phyloP scores from a whole-genome alignment of 257 asterid genomes.

The Petunia secreta region DNA sequence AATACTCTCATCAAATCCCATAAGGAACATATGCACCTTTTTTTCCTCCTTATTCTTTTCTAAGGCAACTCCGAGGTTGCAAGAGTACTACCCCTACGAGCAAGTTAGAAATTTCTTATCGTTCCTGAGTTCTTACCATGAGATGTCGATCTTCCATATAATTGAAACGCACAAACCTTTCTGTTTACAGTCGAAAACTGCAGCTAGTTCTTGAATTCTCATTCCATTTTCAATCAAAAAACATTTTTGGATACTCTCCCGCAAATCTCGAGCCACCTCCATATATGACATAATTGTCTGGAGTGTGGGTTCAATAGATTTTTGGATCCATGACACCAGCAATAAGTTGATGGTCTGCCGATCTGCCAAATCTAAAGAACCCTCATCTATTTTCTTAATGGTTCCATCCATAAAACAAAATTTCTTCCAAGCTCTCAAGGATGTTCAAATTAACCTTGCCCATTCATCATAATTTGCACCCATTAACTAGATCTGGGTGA shows the following conservation, averaged over 20 bases:
- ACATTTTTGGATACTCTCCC: too few species aligned
- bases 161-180: too few species aligned
- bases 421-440: background rate
- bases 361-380: background rate
- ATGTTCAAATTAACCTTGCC: background rate
- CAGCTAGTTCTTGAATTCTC: too few species aligned
- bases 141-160: too few species aligned
- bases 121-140: background rate
- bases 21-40: background rate
- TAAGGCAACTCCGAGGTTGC: background rate
- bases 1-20: background rate
- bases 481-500: background rate
- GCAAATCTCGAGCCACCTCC: too few species aligned
- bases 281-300: too few species aligned
- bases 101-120: background rate
- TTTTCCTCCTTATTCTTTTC: background rate
- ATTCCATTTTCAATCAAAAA: too few species aligned
- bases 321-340: too few species aligned
- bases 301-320: too few species aligned
- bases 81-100: background rate
- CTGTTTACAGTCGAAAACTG: too few species aligned
- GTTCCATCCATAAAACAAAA: background rate
- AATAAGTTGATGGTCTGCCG: too few species aligned
- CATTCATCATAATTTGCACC: background rate
- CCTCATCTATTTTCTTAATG: background rate